A percentile compares a stretch with the other conserved stretches of the same genome.
These are phyloP conservation scores for Flaveria trinervia DNA, from an alignment of 129 eudicot species.

Conservation along the genomic window DNA sequence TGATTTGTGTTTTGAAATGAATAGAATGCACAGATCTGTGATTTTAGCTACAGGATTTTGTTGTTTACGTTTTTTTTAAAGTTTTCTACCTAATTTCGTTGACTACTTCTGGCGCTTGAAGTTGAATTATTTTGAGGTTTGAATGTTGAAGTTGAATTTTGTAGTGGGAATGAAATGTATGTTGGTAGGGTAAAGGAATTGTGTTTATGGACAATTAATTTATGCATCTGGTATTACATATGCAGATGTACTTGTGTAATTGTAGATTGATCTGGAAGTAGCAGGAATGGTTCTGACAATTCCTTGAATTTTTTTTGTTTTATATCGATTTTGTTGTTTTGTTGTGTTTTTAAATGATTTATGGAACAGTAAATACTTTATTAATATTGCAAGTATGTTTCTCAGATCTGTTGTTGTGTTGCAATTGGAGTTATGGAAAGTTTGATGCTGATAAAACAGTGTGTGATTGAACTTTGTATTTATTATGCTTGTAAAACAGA, in stretches of 20 bases:
- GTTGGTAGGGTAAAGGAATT: neutral
- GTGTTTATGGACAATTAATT: neutral
- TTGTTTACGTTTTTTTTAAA: neutral
- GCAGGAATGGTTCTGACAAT: slow-evolving; percentile 28
- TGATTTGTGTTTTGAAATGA: slow-evolving; percentile 1
- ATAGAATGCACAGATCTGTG: slow-evolving; percentile 20
- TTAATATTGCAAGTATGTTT: slow-evolving; percentile 2
- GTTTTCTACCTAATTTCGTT: slow-evolving; percentile 27
- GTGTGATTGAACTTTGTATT: slow-evolving; percentile 12
- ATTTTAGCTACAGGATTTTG: slow-evolving; percentile 13
- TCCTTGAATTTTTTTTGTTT: slow-evolving; percentile 24
- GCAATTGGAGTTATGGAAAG: slow-evolving; percentile 17
- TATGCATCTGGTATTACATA: slow-evolving; percentile 25
- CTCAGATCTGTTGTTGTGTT: slow-evolving; percentile 33
- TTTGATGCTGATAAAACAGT: slow-evolving; percentile 23
- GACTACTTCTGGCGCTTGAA: slow-evolving; percentile 16
- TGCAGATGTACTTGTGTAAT: slow-evolving; percentile 34
- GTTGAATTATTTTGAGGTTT: slow-evolving; percentile 14
- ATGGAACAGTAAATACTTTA: slow-evolving; percentile 14
- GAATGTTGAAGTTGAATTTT: slow-evolving; percentile 10
- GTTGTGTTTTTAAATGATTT: slow-evolving; percentile 9
- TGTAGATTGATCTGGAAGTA: slow-evolving; percentile 39
- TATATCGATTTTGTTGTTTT: slow-evolving; percentile 6
- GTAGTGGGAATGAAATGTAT: slow-evolving; percentile 19
- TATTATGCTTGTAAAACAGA: slow-evolving; percentile 22